Conservation (phyloP, 805 yeast genomes). For the Candida adriatica region DNA sequence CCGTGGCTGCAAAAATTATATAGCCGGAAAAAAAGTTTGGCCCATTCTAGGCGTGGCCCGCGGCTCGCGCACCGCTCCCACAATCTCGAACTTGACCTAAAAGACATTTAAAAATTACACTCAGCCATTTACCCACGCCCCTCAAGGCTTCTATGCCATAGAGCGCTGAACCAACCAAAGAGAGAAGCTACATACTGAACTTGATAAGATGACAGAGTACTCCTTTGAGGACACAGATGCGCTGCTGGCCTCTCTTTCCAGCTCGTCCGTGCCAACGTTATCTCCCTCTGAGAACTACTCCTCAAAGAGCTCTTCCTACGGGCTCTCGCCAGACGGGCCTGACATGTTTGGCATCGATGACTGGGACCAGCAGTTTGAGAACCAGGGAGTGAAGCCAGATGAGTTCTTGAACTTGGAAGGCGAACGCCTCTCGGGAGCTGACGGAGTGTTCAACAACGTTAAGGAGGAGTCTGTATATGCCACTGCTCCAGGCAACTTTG, state of each 20-base stretch:
- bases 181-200: no score
- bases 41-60: no score
- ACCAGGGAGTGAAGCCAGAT: not conserved
- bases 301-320: conserved; percentile 17
- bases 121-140: no score
- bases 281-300: conserved; percentile 19
- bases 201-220: conserved; percentile 9
- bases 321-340: conserved; percentile 17
- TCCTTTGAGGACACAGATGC: conserved; percentile 25
- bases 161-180: no score
- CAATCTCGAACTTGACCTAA: no score
- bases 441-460: not conserved
- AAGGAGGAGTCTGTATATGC: conserved; percentile 1
- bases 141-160: no score
- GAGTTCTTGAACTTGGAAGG: conserved; percentile 1
- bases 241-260: conserved; percentile 21
- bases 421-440: not conserved
- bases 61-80: no score
- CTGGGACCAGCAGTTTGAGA: conserved; percentile 7
- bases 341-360: conserved; percentile 14
- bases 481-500: not conserved
- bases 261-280: conserved; percentile 17
- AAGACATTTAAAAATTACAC: no score
- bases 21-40: no score
- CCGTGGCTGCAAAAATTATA: no score